phyloP scores from a whole-genome alignment of 495 filamentous ascomycete species.

The Penicillium mononematosum region DNA sequence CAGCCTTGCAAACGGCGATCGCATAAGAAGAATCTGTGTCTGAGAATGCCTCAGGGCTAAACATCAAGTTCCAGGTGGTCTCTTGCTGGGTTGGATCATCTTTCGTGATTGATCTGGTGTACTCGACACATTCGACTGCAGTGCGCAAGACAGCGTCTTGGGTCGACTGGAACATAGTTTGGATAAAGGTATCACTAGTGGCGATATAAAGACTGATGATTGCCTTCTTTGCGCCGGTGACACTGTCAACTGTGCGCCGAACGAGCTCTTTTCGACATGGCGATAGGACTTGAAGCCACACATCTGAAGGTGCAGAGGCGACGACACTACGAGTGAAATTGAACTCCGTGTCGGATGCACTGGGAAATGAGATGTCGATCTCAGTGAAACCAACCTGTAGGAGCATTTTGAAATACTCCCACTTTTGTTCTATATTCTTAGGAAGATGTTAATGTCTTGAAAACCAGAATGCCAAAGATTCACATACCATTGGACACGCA shows the following conservation, averaged over 20 bases:
- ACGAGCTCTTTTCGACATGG: conserved; percentile 86
- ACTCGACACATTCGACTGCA: conserved; percentile 62
- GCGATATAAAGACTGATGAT: conserved; percentile 85
- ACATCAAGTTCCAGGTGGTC: conserved; percentile 79
- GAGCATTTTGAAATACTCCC: conserved; percentile 80
- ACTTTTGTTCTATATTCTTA: conserved; percentile 69
- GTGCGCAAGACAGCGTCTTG: conserved; percentile 70
- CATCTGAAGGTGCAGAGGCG: conserved; percentile 74
- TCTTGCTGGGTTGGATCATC: conserved; percentile 67
- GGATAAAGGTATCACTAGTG: conserved; percentile 43
- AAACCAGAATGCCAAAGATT: conserved; percentile 19
- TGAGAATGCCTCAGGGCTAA: conserved; percentile 85
- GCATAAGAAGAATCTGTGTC: conserved; percentile 73
- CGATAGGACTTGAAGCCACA: conserved; percentile 83
- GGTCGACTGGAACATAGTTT: conserved; percentile 58
- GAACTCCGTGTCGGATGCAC: conserved; percentile 82
- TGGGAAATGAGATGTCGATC: conserved; percentile 87
- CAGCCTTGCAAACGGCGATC: conserved; percentile 76
- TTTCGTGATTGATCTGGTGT: conserved; percentile 72
- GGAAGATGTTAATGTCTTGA: not conserved
- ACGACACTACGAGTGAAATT: conserved; percentile 75
- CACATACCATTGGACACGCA: conserved; percentile 68
- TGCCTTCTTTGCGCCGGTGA: conserved; percentile 79
- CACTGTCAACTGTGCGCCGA: conserved; percentile 71
- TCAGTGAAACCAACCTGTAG: conserved; percentile 85